phyloP scores from a whole-genome alignment of 176 grass and related monocot species.

The Ampelocalamus luodianensis region DNA sequence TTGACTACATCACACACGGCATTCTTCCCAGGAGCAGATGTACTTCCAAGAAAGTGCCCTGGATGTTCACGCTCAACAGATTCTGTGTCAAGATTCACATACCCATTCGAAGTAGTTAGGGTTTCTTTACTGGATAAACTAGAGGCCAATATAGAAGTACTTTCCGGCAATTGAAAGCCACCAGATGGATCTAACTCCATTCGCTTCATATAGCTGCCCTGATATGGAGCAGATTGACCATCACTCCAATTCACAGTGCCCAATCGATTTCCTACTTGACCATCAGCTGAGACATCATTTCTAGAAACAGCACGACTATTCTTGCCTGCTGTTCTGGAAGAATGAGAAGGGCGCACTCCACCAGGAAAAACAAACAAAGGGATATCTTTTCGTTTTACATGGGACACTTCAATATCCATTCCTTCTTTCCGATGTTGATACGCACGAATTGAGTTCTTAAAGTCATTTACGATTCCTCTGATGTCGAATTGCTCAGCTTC shows the following conservation, averaged over 20 bases:
- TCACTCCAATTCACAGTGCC: slow-evolving; percentile 10
- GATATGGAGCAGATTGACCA: slow-evolving; percentile 37
- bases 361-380: slow-evolving; percentile 84
- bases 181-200: slow-evolving; percentile 30
- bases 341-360: slow-evolving; percentile 64
- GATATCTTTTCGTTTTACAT: slow-evolving; percentile 82
- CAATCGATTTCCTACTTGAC: slow-evolving; percentile 42
- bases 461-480: slow-evolving; percentile 83
- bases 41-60: slow-evolving; percentile 30
- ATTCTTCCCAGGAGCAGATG: slow-evolving; percentile 19
- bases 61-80: slow-evolving; percentile 33
- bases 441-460: slow-evolving; percentile 61
- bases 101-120: slow-evolving; percentile 37
- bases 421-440: slow-evolving; percentile 66
- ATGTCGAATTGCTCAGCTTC: slow-evolving; percentile 90
- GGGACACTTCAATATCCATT: slow-evolving; percentile 84
- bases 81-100: slow-evolving; percentile 41
- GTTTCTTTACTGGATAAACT: slow-evolving; percentile 38
- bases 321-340: slow-evolving; percentile 45
- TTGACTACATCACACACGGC: background rate
- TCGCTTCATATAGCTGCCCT: slow-evolving; percentile 35
- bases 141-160: slow-evolving; percentile 12
- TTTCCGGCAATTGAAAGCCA: slow-evolving; percentile 28
- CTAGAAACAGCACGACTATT: slow-evolving; percentile 38
- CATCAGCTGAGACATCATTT: slow-evolving; percentile 46